Evolutionary conservation across 2,329 filamentous ascomycete species (phyloP), one percentile per base, ranked within the genome.

Genomic region (Fusarium sp.): DNA sequence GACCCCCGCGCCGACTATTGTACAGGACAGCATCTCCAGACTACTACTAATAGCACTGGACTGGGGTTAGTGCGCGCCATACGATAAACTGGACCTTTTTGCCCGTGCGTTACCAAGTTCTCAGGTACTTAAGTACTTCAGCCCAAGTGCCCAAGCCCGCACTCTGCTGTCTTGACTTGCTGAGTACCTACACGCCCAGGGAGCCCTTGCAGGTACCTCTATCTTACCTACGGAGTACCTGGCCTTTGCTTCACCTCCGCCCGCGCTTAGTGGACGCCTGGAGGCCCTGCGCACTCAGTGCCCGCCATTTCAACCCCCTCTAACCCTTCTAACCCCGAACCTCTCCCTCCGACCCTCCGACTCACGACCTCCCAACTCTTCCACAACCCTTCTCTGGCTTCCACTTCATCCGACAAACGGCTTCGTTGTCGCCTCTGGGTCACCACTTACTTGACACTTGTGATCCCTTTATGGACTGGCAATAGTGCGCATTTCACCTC

Each of bases 221-320:
- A 52, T 26, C 24, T 26, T 28, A 28, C 26, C 26, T 12, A 26
- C 6, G 9, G 65, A 50, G 54, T 67, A 60, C 52, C 58, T 53
- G 24, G 47, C 53, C 49, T 19, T 12, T 34, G 28, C 26, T 43
- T 63, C 43, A 19, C 56, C 62, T 65, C 42, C 28, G 12, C 28
- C 28, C 28, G 10, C 28, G 28, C 28, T 38, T 51, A 46, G 52
- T 52, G 50, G 53, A 57, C 64, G 46, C 58, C 61, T 59, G 48
- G 56, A 64, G 58, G 65, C 57, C 58, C 61, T 72, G 55, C 47
- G 56, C 53, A 59, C 68, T 68, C 52, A 26, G 67, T 69, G 65
- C 71, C 71, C 67, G 53, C 71, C 71, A 72, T 73, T 73, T 73
- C 71, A 69, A 69, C 67, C 71, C 67, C 62, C 65, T 69, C 65